A percentile compares a stretch with the other conserved stretches of the same genome.
phyloP scores from a whole-genome alignment of 495 filamentous ascomycete species.

The Aspergillus mulundensis region DNA sequence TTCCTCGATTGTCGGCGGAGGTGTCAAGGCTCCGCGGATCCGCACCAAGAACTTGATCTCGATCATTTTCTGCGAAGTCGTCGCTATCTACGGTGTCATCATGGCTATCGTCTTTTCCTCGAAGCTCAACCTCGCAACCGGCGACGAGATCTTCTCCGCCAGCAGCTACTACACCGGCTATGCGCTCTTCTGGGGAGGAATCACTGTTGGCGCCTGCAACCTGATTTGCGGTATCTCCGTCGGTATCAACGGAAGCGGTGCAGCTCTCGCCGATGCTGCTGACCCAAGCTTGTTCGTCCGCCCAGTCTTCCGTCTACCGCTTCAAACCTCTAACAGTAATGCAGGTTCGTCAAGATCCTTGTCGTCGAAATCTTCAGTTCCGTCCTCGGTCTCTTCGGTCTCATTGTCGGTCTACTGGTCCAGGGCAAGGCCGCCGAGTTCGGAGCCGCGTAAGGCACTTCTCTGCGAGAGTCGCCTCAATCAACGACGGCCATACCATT shows the following conservation, averaged over 20 bases:
- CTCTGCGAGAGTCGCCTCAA: slow-evolving; percentile 15
- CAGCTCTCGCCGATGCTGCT: slow-evolving; percentile 91
- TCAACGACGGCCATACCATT: slow-evolving; percentile 5
- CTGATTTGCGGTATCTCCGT: slow-evolving; percentile 94
- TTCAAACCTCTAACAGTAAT: slow-evolving; percentile 13
- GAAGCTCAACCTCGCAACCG: slow-evolving; percentile 60
- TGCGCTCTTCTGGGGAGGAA: slow-evolving; percentile 91
- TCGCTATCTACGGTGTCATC: slow-evolving; percentile 99
- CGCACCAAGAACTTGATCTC: slow-evolving; percentile 99
- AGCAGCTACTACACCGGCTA: slow-evolving; percentile 91
- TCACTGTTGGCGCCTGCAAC: slow-evolving; percentile 94
- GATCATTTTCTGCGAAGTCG: slow-evolving; percentile 99
- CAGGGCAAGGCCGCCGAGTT: slow-evolving; percentile 79
- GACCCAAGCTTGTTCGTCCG: slow-evolving; percentile 78
- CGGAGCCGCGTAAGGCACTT: slow-evolving; percentile 31
- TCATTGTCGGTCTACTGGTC: slow-evolving; percentile 90
- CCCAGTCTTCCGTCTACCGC: background rate
- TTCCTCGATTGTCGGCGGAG: slow-evolving; percentile 95
- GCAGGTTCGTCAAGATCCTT: slow-evolving; percentile 95
- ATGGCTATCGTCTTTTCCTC: slow-evolving; percentile 98
- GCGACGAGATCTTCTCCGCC: slow-evolving; percentile 53
- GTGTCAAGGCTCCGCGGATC: slow-evolving; percentile 92
- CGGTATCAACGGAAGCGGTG: slow-evolving; percentile 96
- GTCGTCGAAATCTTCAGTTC: slow-evolving; percentile 99
- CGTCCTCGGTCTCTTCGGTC: slow-evolving; percentile 92